Base-by-base conservation (phyloP, 805 yeast species). In the Phaffomyces opuntiae region DNA sequence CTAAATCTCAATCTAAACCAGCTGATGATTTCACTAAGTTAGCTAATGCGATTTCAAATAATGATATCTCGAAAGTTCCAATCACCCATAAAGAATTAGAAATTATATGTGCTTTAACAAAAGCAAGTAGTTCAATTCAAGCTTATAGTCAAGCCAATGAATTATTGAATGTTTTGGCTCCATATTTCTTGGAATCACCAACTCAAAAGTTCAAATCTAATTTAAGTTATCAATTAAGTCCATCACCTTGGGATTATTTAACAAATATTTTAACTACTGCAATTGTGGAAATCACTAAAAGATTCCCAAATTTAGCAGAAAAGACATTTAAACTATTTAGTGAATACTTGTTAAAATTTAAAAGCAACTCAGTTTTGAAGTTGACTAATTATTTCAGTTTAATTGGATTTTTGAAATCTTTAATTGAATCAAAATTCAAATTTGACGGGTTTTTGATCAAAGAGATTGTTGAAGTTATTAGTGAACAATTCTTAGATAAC, bases 51-150 rank as follows among this genome's bases (percentile, higher is more conserved):
- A 44, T 59, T 6, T 17, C 48, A 3, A 37, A 38, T 9, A 35
- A 40, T 5, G 55, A 58, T 37, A 46, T 55, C 1, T 53, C 62
- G 7, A 29, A 42, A 34, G 51, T 54, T 31, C 61, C 62, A 38
- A 55, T 59, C 35, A 63, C 77, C 2, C 62, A 69, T 36, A 75
- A 72, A 47, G 84, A 80, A 49, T 69, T 73, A 57, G 85, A 80
- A 53, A 70, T 76, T 12, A 59, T 80, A 42, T 45, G 73, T 36
- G 77, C 84, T 0, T 61, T 80, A n/a, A 68, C 57, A 2, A 46
- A 46, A 12, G 51, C 81, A 49, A 55, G 70, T 11, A 57, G 72
- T 5, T 46, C 47, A 6, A 63, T 67, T 9, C 48, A 61, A 41
- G 63, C 62, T 33, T 53, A 56, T 24, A 56, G 60, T 1, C 74